Conservation (phyloP, 495 filamentous ascomycete species). For the Cryomyces minteri region DNA sequence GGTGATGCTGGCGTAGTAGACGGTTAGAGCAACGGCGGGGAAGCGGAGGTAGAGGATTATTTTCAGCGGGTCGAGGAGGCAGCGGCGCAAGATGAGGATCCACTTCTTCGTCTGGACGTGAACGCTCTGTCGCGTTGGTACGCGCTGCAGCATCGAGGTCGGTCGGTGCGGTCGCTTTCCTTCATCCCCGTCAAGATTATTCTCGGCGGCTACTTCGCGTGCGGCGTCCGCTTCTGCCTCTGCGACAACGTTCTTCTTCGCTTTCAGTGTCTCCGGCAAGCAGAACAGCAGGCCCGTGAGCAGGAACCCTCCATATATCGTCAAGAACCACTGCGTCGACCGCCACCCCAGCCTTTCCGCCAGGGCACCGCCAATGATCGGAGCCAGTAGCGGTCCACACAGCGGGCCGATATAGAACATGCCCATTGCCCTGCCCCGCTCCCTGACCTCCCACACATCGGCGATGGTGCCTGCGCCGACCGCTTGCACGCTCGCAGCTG, state of each 20-base stretch:
- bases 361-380: conserved; percentile 72
- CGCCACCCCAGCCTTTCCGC: conserved; percentile 60
- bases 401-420: conserved; percentile 84
- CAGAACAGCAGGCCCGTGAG: conserved; percentile 28
- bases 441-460: conserved; percentile 70
- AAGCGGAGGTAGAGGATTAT: conserved; percentile 66
- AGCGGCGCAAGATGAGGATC: conserved; percentile 37
- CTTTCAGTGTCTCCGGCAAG: conserved; percentile 21
- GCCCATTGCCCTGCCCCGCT: conserved; percentile 79
- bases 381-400: conserved; percentile 67
- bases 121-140: conserved; percentile 45
- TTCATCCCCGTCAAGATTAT: conserved; percentile 23
- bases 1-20: conserved; percentile 66
- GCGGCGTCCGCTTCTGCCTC: conserved; percentile 5
- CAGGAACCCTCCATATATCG: conserved; percentile 44
- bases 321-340: conserved; percentile 74
- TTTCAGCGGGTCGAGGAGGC: conserved; percentile 62
- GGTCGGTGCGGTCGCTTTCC: conserved; percentile 1
- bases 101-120: conserved; percentile 32
- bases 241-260: conserved; percentile 1
- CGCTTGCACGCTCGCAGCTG: conserved; percentile 74
- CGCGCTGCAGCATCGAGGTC: conserved; percentile 27
- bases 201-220: conserved; percentile 35
- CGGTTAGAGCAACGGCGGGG: conserved; percentile 59
- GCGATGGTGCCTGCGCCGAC: conserved; percentile 88